These are phyloP conservation scores for Boletales sp. DNA, from an alignment of 768 basidiomycete species.

Conservation along the genomic window DNA sequence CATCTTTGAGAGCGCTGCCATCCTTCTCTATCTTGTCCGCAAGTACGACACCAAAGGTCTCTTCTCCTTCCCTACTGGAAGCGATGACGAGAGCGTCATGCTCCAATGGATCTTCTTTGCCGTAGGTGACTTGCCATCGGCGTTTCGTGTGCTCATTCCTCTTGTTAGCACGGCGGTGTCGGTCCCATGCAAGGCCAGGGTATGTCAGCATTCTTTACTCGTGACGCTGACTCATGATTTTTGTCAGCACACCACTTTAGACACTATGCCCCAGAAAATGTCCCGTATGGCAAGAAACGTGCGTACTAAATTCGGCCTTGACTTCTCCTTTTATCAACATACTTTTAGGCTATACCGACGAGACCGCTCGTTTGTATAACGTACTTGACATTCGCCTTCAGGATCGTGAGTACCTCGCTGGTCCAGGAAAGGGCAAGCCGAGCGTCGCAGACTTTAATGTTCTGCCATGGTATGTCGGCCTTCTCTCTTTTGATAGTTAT, in stretches of 20 bases:
- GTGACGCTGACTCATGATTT: slow-evolving; percentile 8
- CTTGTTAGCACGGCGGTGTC: slow-evolving; percentile 64
- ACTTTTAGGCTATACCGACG: slow-evolving; percentile 64
- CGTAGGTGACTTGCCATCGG: slow-evolving; percentile 32
- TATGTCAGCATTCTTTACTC: background rate
- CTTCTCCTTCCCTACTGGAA: slow-evolving; percentile 62
- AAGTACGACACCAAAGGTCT: slow-evolving; percentile 76
- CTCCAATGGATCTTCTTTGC: slow-evolving; percentile 89
- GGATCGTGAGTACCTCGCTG: slow-evolving; percentile 74
- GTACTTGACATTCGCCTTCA: slow-evolving; percentile 78
- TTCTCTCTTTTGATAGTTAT: background rate
- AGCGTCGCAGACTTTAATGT: slow-evolving; percentile 73
- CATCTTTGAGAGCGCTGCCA: slow-evolving; percentile 79
- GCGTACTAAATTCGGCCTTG: slow-evolving; percentile 8
- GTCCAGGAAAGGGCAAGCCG: slow-evolving; percentile 64
- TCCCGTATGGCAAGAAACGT: slow-evolving; percentile 69
- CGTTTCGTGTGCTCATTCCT: background rate
- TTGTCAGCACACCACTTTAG: slow-evolving; percentile 65
- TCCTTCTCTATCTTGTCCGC: slow-evolving; percentile 77
- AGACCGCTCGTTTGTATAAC: slow-evolving; percentile 79
- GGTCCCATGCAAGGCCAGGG: slow-evolving; percentile 88
- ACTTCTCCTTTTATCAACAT: slow-evolving; percentile 1
- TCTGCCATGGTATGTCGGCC: slow-evolving; percentile 50
- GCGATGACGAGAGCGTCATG: slow-evolving; percentile 63
- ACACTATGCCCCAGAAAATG: slow-evolving; percentile 58